Base-by-base conservation (phyloP, 2,329 filamentous ascomycete species). In the Teratosphaeriaceae sp. region DNA sequence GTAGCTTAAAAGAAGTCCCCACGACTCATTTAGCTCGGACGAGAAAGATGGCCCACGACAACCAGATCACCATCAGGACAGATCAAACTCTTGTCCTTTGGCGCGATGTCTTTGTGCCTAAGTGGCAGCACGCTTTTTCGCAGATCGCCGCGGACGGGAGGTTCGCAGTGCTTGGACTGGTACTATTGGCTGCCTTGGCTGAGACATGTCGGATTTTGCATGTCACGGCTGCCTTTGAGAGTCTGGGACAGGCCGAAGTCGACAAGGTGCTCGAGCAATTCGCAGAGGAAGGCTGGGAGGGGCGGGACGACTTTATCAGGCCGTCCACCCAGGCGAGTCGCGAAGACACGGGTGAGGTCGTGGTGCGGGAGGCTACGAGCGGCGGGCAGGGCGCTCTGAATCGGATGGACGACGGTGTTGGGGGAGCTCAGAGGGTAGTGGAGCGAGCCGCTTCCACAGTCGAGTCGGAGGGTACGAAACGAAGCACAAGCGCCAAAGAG, bases 111-210 rank as follows among this genome's bases (percentile, higher is more conserved):
- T 44, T 62, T 43, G 52, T 62, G 1, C 41, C 53, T 38, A 58
- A 55, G 40, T 59, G 59, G 56, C 54, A 59, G 24, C 49, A 52
- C 50, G 65, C 54, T 0, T 74, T 73, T 49, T 63, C 64, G 4
- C 69, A 73, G 49, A 46, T 73, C 3, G 57, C 70, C 1, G 66
- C 67, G 0, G 67, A 70, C 39, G 65, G 63, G 16, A 61, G 69
- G 13, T 73, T 73, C 45, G 62, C 66, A 13, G 64, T 67, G 39
- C 50, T 73, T 3, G 70, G 70, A 7, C 48, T 73, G 2, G 64
- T 68, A 9, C 56, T 73, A 47, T 57, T 72, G 56, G 67, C 64
- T 1, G 55, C 55, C 9, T 57, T 70, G 30, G 65, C 65, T 3
- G 57, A 69, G 35, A 58, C 68, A 1, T 68, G 66, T 48, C 53